A percentile compares a stretch with the other conserved stretches of the same genome.
phyloP scores from a whole-genome alignment of 257 asterid species.

The Dorcoceras hygrometricum region DNA sequence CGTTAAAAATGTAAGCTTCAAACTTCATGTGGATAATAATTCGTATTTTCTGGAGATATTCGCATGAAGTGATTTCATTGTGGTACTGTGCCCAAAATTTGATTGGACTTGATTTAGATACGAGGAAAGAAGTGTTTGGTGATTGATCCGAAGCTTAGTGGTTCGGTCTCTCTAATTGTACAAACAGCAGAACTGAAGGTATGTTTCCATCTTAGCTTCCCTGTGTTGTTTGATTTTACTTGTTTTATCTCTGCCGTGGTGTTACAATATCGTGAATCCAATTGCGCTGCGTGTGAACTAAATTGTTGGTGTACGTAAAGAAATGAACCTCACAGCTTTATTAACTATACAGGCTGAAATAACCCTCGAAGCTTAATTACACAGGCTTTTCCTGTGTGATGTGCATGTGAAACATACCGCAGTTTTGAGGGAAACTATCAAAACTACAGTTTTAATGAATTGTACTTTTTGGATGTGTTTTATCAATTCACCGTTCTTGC shows the following conservation, averaged over 20 bases:
- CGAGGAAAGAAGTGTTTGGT: conserved; percentile 94
- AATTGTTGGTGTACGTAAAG: neutral
- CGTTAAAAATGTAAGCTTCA: conserved; percentile 66
- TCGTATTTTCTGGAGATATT: conserved; percentile 13
- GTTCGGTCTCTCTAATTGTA: conserved; percentile 76
- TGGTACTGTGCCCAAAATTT: conserved; percentile 4
- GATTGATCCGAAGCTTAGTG: conserved; percentile 92
- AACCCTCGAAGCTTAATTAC: neutral
- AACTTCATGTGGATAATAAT: neutral
- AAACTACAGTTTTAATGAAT: neutral
- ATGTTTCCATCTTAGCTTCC: conserved; percentile 20
- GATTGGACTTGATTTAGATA: conserved; percentile 45
- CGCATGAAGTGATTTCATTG: neutral
- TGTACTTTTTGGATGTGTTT: neutral
- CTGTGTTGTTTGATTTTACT: conserved; percentile 4
- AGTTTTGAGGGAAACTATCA: neutral
- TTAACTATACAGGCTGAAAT: neutral
- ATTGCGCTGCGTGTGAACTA: neutral
- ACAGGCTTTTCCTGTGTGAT: neutral
- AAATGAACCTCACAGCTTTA: neutral
- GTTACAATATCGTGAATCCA: neutral
- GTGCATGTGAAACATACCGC: neutral
- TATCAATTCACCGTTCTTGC: neutral
- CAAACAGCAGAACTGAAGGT: conserved; percentile 89
- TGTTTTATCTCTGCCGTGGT: neutral